Conservation (phyloP, 495 filamentous ascomycete genomes). For the Hypomontagnella monticulosa region DNA sequence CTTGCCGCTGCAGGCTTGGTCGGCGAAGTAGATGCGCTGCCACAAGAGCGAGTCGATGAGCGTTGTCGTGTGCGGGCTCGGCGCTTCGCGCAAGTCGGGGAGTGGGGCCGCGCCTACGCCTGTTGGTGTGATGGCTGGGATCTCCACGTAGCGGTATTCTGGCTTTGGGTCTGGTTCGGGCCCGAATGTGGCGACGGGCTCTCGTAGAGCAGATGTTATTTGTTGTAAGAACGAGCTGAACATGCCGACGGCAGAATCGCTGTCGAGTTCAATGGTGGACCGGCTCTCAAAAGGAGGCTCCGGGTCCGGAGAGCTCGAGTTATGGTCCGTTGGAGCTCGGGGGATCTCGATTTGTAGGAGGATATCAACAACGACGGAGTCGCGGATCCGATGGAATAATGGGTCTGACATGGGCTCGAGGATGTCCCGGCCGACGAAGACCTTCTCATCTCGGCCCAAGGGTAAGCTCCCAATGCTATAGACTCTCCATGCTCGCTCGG, state of each 20-base stretch:
- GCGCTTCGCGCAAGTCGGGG: conserved; percentile 70
- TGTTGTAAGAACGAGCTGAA: conserved; percentile 68
- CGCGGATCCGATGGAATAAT: conserved; percentile 80
- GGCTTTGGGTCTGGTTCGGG: conserved; percentile 46
- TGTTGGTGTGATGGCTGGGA: conserved; percentile 76
- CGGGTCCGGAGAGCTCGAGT: conserved; percentile 38
- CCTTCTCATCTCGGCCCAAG: conserved; percentile 88
- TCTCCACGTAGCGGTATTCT: conserved; percentile 52
- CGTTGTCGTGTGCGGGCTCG: conserved; percentile 53
- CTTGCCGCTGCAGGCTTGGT: conserved; percentile 69
- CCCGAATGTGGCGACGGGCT: conserved; percentile 51
- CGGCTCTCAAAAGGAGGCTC: conserved; percentile 21
- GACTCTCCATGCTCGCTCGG: conserved; percentile 67
- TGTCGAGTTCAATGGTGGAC: conserved; percentile 50
- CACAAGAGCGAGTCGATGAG: conserved; percentile 62
- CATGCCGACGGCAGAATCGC: conserved; percentile 51
- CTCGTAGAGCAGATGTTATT: conserved; percentile 63
- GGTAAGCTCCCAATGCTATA: conserved; percentile 81
- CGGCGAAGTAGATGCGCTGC: conserved; percentile 75
- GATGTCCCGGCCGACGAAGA: conserved; percentile 80
- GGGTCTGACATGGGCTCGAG: conserved; percentile 82
- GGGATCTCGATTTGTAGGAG: conserved; percentile 46
- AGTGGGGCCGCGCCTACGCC: conserved; percentile 81
- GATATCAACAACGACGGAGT: conserved; percentile 76
- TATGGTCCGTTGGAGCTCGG: conserved; percentile 22